Base-by-base conservation (phyloP, 2,329 filamentous ascomycete species). In the Geoglossum cookeanum region DNA sequence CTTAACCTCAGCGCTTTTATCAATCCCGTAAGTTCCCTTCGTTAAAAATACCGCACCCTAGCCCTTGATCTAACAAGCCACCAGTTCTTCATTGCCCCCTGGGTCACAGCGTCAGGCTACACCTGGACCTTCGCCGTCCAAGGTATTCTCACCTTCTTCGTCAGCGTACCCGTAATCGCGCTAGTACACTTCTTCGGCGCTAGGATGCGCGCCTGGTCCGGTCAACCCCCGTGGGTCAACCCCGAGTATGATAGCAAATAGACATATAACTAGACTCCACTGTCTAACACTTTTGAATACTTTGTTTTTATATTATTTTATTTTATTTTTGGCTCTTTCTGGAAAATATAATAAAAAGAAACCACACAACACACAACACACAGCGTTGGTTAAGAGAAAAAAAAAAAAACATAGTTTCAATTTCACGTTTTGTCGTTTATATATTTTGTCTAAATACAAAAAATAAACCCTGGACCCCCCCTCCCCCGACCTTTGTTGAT, bases 1-100 rank as follows among this genome's bases (percentile, higher is more conserved):
- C 68, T 78, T 44, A 79, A 78, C 61, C 62, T 77, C 53, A 72
- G 71, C 45, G 72, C 72, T 2, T 77, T 77, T 59, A 66, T 69
- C 29, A 68, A 71, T 59, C 71, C 71, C 6, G 68, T 71, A 62
- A 58, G 64, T 64, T 27, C 27, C 42, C 9, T 15, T 11, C 29
- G 1, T 15, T 29, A 6, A 7, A 27, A 2, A 49, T 6, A 27
- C 62, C n/a, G 9, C 47, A 39, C 30, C 45, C 53, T n/a, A 35
- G 15, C 37, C 11, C 32, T 61, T n/a, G 62, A 59, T 27, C 60
- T 61, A 39, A 62, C 62, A 37, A 56, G 57, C 33, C 55, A 59
- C 35, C 64, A 63, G 2, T 66, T 64, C 60, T 66, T 66, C 58
- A 65, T 66, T 54, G 59, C 61, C 13, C 63, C 60, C 22, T 66